A percentile compares a stretch with the other conserved stretches of the same genome.
Evolutionary conservation across 2,329 filamentous ascomycete species (phyloP).

Genomic region (Penicillium sp.): DNA sequence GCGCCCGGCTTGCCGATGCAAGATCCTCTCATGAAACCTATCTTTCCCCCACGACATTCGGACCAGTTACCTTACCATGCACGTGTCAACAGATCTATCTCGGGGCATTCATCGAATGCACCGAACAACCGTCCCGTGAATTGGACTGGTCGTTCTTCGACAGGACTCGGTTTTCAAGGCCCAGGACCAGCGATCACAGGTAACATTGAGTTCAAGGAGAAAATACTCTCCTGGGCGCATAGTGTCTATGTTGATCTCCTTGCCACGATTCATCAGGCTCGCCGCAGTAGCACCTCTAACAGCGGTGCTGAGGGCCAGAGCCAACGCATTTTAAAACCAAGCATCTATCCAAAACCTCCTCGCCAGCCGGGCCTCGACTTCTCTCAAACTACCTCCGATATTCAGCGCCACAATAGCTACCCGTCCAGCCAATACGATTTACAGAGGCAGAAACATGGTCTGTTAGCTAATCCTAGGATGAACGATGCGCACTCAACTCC

Average conservation of each 20-base stretch:
- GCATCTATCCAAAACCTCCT: slow-evolving; percentile 64
- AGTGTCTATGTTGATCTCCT: slow-evolving; percentile 71
- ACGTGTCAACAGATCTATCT: slow-evolving; percentile 27
- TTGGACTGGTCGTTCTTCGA: slow-evolving; percentile 28
- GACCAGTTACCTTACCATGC: slow-evolving; percentile 34
- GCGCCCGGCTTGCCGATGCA: slow-evolving; percentile 29
- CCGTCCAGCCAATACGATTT: slow-evolving; percentile 38
- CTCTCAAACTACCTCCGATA: slow-evolving; percentile 34
- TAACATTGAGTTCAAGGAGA: slow-evolving; percentile 64
- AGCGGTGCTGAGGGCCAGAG: slow-evolving; percentile 41
- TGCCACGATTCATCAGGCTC: slow-evolving; percentile 60
- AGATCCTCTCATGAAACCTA: slow-evolving; percentile 35
- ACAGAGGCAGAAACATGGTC: slow-evolving; percentile 24
- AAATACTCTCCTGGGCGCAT: slow-evolving; percentile 69
- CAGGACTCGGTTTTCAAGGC: slow-evolving; percentile 24
- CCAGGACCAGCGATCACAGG: slow-evolving; percentile 26
- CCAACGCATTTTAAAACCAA: slow-evolving; percentile 52
- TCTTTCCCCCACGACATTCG: slow-evolving; percentile 42
- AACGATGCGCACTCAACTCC: slow-evolving; percentile 20
- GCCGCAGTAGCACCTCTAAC: slow-evolving; percentile 52
- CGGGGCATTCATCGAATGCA: slow-evolving; percentile 18
- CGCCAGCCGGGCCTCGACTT: slow-evolving; percentile 57
- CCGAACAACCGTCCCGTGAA: slow-evolving; percentile 25
- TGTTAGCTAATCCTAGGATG: slow-evolving; percentile 13
- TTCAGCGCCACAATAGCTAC: slow-evolving; percentile 38